Evolutionary conservation across 768 basidiomycete genomes (phyloP).

Genomic region (Strobilomyces confusus): DNA sequence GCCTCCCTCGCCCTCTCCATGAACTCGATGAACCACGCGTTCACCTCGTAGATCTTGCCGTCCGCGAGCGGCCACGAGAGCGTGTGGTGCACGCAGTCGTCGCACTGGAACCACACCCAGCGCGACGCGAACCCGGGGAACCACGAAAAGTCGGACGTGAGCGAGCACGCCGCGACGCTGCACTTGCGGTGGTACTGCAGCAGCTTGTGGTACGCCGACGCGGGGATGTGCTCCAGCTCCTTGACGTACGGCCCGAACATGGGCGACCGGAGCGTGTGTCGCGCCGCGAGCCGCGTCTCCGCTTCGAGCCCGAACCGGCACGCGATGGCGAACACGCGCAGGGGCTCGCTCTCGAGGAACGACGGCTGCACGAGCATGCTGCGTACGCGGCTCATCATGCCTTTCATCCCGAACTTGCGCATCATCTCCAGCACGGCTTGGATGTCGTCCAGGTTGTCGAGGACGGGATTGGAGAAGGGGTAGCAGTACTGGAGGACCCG

Average conservation of each 20-base stretch:
- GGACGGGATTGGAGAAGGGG: conserved; percentile 32
- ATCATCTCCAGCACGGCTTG: conserved; percentile 34
- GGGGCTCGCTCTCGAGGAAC: conserved; percentile 28
- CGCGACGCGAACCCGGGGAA: conserved; percentile 35
- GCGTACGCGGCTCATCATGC: conserved; percentile 28
- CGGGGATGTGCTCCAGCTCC: conserved; percentile 38
- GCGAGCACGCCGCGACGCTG: conserved; percentile 27
- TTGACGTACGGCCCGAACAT: conserved; percentile 33
- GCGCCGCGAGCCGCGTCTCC: conserved; percentile 34
- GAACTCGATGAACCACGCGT: conserved; percentile 33
- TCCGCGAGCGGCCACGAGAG: conserved; percentile 33
- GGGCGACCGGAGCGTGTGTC: conserved; percentile 32
- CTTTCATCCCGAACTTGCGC: conserved; percentile 38
- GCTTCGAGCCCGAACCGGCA: conserved; percentile 33
- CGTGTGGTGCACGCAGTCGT: conserved; percentile 32
- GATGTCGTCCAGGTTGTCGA: conserved; percentile 34
- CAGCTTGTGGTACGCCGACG: conserved; percentile 33
- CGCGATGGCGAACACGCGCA: conserved; percentile 39
- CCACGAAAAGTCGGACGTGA: conserved; percentile 36
- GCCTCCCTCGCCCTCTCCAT: conserved; percentile 31
- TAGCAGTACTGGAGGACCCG: conserved; percentile 36
- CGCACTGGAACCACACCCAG: conserved; percentile 38
- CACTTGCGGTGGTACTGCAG: conserved; percentile 35
- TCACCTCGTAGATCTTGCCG: conserved; percentile 35
- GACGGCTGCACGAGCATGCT: conserved; percentile 23